Evolutionary conservation across 768 basidiomycete species (phyloP).

Genomic region (Tylopilus balloui): DNA sequence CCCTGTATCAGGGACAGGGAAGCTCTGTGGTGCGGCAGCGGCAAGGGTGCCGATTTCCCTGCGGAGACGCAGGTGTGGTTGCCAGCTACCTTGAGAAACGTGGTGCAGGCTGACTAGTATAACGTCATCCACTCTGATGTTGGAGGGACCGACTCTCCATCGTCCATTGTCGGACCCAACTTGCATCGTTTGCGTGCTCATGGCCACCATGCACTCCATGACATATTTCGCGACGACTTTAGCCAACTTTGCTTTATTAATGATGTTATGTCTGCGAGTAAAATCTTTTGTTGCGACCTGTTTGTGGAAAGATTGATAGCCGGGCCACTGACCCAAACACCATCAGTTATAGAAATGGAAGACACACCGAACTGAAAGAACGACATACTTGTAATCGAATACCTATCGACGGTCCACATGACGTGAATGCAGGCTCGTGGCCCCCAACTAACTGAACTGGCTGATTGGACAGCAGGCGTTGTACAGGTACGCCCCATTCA

Average conservation of each 20-base stretch:
- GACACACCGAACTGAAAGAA: not conserved
- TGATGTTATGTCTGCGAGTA: constrained; percentile 60
- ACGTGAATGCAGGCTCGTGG: constrained; percentile 58
- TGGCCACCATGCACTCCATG: constrained; percentile 2
- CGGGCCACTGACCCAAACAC: constrained; percentile 66
- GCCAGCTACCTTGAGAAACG: constrained; percentile 76
- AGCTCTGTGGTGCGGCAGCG: not conserved
- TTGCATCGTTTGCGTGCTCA: constrained; percentile 6
- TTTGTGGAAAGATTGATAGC: constrained; percentile 63
- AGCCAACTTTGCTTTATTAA: constrained; percentile 63
- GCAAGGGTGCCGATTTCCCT: not conserved
- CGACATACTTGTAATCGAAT: constrained; percentile 58
- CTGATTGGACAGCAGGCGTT: constrained; percentile 53
- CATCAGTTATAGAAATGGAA: not conserved
- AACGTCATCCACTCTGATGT: constrained; percentile 10
- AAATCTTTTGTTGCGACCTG: constrained; percentile 73
- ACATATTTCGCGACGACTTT: constrained; percentile 70
- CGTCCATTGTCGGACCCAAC: not conserved
- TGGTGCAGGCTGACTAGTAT: constrained; percentile 72
- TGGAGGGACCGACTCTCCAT: constrained; percentile 16
- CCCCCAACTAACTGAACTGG: constrained; percentile 47
- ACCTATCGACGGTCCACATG: constrained; percentile 66
- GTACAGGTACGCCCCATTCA: constrained; percentile 56
- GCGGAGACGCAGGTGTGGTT: constrained; percentile 59
- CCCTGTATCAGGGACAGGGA: not conserved